Evolutionary conservation across 129 eudicot species (phyloP).

Genomic region (Scalesia atractyloides): DNA sequence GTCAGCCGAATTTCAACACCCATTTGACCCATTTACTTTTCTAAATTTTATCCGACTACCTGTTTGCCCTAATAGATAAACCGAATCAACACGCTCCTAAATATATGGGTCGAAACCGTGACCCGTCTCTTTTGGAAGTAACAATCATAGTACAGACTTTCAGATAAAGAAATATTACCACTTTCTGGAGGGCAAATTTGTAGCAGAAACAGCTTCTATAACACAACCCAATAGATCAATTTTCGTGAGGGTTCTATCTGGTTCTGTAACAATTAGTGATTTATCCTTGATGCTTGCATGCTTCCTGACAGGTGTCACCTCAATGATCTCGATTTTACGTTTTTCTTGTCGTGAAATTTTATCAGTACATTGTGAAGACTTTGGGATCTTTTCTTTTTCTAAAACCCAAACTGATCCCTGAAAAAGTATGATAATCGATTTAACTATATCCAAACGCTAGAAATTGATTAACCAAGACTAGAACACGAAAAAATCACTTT

Average conservation of each 20-base stretch:
- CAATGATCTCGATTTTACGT: conserved; percentile 64
- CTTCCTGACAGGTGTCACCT: conserved; percentile 74
- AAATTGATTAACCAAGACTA: neutral
- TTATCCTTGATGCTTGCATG: conserved; percentile 77
- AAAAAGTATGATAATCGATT: neutral
- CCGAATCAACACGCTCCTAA: neutral
- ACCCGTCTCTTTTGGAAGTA: conserved; percentile 9
- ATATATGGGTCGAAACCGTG: neutral
- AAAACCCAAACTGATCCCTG: conserved; percentile 89
- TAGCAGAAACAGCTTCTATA: conserved; percentile 86
- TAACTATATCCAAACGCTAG: neutral
- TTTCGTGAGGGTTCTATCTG: conserved; percentile 54
- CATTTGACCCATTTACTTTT: neutral
- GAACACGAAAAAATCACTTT: neutral
- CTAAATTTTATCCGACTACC: neutral
- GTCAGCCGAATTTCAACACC: neutral
- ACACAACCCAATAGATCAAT: conserved; percentile 63
- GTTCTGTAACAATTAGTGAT: conserved; percentile 55
- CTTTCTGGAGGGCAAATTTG: conserved; percentile 72
- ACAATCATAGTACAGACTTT: conserved; percentile 15
- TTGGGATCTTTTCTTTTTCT: conserved; percentile 69
- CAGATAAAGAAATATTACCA: conserved; percentile 49
- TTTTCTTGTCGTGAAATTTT: conserved; percentile 55
- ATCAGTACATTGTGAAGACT: conserved; percentile 41
- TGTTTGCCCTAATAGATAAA: neutral